A percentile compares a stretch with the other conserved stretches of the same genome.
phyloP scores from a whole-genome alignment of 495 filamentous ascomycete genomes.

The Penicillium cosmopolitanum region DNA sequence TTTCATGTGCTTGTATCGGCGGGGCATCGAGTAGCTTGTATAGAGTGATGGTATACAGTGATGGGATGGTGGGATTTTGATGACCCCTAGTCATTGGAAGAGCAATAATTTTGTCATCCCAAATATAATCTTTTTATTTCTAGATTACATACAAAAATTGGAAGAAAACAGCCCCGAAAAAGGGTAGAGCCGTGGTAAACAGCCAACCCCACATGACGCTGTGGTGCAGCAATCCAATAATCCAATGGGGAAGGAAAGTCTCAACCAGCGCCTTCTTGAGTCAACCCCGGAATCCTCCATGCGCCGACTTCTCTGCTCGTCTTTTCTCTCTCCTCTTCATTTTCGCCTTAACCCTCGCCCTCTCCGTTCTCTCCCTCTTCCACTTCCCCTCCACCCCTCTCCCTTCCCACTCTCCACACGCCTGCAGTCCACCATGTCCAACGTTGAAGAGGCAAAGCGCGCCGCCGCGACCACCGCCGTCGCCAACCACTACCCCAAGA shows the following conservation, averaged over 20 bases:
- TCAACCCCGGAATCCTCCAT: slow-evolving; percentile 4
- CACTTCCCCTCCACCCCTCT: slow-evolving; percentile 16
- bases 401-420: slow-evolving; percentile 15
- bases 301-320: slow-evolving; percentile 11
- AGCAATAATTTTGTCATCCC: no score
- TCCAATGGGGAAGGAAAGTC: background rate
- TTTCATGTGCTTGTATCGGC: background rate
- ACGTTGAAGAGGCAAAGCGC: slow-evolving; percentile 81
- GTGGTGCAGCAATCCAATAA: background rate
- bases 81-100: no score
- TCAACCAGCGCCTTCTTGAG: background rate
- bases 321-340: slow-evolving; percentile 11
- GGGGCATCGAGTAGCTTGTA: background rate
- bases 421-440: slow-evolving; percentile 42
- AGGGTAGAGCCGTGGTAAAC: background rate
- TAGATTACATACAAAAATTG: no score
- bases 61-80: no score
- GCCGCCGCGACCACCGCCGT: slow-evolving; percentile 84
- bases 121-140: no score
- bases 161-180: background rate
- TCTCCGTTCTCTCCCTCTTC: slow-evolving; percentile 14
- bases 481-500: slow-evolving; percentile 74
- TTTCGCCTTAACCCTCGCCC: slow-evolving; percentile 8
- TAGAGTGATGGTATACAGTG: no score
- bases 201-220: background rate